Evolutionary conservation across 371 early-diverging fungal genomes (phyloP).

Genomic region (Mucor sp.): DNA sequence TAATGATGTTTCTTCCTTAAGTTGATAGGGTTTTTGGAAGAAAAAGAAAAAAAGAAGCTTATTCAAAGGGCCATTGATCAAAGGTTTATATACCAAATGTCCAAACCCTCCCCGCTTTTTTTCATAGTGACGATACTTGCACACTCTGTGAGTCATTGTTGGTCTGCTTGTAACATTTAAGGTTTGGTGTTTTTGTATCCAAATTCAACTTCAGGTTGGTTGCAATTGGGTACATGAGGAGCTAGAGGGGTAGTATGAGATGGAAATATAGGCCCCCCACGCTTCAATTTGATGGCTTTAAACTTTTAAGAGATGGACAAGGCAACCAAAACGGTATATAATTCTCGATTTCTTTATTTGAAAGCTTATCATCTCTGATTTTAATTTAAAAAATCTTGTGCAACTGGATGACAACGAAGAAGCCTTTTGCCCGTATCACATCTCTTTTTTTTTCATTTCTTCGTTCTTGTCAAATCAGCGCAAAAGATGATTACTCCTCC

Average conservation of each 20-base stretch:
- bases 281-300: not conserved
- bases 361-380: slow-evolving; percentile 2
- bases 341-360: not conserved
- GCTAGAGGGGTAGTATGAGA: not conserved
- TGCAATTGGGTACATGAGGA: not conserved
- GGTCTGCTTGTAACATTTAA: not conserved
- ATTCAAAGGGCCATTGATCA: not conserved
- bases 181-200: not conserved
- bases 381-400: slow-evolving; percentile 3
- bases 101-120: not conserved
- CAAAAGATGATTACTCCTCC: not conserved
- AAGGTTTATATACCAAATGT: not conserved
- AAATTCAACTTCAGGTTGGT: not conserved
- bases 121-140: not conserved
- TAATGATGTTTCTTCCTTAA: not conserved
- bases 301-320: not conserved
- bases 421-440: too few species aligned
- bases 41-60: not conserved
- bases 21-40: not conserved
- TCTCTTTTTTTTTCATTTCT: not conserved
- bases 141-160: slow-evolving; percentile 1
- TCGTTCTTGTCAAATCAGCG: not conserved
- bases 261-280: not conserved
- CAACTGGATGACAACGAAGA: not conserved
- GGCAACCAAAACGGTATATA: not conserved